Evolutionary conservation across 1,284 basidiomycete species (phyloP).

Genomic region (Laetiporus sulphureus): DNA sequence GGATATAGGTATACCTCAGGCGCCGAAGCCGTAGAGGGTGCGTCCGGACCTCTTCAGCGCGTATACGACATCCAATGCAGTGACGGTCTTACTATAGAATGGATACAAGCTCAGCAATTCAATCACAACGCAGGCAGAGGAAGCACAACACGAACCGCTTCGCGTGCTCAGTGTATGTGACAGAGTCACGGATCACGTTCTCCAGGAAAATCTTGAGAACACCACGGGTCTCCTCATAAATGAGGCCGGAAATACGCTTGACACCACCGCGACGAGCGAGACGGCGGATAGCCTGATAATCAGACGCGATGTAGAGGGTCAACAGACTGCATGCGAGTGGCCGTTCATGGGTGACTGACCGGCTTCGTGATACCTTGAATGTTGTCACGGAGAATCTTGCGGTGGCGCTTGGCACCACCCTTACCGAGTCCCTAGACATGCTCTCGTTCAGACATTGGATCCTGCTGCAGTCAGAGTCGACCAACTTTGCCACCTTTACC

Average conservation of each 20-base stretch:
- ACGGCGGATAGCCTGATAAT: constrained; percentile 72
- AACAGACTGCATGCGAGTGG: too few species aligned
- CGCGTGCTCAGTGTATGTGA: constrained; percentile 86
- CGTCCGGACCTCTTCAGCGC: constrained; percentile 79
- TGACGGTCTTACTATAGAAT: constrained; percentile 59
- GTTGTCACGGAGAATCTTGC: constrained; percentile 86
- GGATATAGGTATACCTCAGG: constrained; percentile 29
- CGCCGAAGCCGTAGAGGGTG: constrained; percentile 73
- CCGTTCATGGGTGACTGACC: constrained; percentile 14
- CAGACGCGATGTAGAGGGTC: too few species aligned
- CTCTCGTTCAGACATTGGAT: too few species aligned
- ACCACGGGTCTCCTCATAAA: constrained; percentile 94
- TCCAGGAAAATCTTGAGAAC: constrained; percentile 92
- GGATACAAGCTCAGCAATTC: background rate
- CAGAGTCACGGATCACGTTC: constrained; percentile 77
- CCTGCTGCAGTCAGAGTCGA: background rate
- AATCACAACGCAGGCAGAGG: too few species aligned
- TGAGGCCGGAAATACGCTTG: constrained; percentile 90
- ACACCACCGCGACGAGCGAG: constrained; percentile 94
- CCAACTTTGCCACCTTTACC: constrained; percentile 60
- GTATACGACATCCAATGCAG: constrained; percentile 77
- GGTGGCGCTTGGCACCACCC: constrained; percentile 87
- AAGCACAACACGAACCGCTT: constrained; percentile 41
- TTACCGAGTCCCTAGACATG: constrained; percentile 27
- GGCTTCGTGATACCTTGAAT: constrained; percentile 81